phyloP scores from a whole-genome alignment of 176 grass and related monocot genomes.

The Triticum turgidum region DNA sequence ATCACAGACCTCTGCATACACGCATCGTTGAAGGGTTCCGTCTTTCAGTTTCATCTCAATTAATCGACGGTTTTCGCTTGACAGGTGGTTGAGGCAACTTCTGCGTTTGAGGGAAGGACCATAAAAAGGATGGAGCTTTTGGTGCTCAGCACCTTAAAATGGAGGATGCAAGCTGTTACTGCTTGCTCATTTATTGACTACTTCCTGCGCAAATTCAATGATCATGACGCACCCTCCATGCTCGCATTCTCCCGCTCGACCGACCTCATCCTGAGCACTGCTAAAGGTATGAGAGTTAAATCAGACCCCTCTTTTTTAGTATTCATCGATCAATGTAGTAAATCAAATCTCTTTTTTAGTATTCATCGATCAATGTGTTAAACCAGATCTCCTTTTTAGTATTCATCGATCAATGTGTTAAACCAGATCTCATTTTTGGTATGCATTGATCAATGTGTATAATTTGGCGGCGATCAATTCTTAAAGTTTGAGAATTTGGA shows the following conservation, averaged over 20 bases:
- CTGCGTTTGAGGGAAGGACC: slow-evolving; percentile 73
- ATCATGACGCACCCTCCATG: slow-evolving; percentile 50
- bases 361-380: too few relatives aligned
- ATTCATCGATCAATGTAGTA: neutral
- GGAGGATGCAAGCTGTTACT: slow-evolving; percentile 86
- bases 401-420: neutral
- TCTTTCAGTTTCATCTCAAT: slow-evolving; percentile 23
- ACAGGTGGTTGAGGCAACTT: slow-evolving; percentile 56
- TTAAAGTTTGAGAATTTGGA: slow-evolving; percentile 29
- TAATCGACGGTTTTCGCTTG: slow-evolving; percentile 8
- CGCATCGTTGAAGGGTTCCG: slow-evolving; percentile 7
- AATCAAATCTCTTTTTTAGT: neutral
- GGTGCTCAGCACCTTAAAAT: slow-evolving; percentile 77
- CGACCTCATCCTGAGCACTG: slow-evolving; percentile 69
- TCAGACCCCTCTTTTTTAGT: neutral
- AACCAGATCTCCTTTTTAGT: neutral
- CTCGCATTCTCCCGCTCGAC: slow-evolving; percentile 52
- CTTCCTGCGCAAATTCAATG: slow-evolving; percentile 82
- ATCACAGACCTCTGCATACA: neutral
- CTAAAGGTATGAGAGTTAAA: slow-evolving; percentile 51
- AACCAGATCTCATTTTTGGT: neutral
- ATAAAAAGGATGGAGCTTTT: slow-evolving; percentile 91
- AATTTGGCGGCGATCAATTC: slow-evolving; percentile 14
- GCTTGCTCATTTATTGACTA: slow-evolving; percentile 92
- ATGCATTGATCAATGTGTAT: neutral